These are phyloP conservation scores for Ceratorhiza oryzae-sativae DNA, from an alignment of 1,284 basidiomycete genomes.

Conservation along the genomic window DNA sequence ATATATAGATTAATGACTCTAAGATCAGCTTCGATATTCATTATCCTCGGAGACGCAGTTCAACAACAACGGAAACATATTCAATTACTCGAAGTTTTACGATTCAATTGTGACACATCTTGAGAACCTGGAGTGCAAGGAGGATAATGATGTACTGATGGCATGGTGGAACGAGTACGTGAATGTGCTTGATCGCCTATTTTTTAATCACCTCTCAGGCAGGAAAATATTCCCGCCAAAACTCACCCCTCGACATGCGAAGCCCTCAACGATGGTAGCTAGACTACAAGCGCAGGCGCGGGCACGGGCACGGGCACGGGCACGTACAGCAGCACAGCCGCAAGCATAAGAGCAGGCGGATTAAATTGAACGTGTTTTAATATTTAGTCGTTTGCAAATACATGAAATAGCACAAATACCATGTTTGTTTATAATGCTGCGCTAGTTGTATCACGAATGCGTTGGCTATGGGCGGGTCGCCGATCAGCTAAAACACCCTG, in stretches of 20 bases:
- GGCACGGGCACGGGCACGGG: background rate
- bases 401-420: no score
- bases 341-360: no score
- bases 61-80: background rate
- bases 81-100: constrained; percentile 13
- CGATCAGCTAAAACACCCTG: no score
- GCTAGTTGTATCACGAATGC: no score
- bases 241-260: background rate
- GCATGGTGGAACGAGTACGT: constrained; percentile 26
- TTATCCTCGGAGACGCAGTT: background rate
- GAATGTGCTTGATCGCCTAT: background rate
- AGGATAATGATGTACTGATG: background rate
- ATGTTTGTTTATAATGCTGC: no score
- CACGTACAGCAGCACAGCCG: no score
- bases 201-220: background rate
- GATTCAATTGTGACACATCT: background rate
- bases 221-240: background rate
- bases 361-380: no score
- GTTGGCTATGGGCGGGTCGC: no score
- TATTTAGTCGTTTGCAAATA: no score
- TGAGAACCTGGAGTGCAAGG: background rate
- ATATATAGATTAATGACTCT: background rate
- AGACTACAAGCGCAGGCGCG: background rate
- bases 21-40: background rate
- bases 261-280: background rate